Base-by-base conservation (phyloP, 2,329 filamentous ascomycete genomes). In the Juglanconis sp. region DNA sequence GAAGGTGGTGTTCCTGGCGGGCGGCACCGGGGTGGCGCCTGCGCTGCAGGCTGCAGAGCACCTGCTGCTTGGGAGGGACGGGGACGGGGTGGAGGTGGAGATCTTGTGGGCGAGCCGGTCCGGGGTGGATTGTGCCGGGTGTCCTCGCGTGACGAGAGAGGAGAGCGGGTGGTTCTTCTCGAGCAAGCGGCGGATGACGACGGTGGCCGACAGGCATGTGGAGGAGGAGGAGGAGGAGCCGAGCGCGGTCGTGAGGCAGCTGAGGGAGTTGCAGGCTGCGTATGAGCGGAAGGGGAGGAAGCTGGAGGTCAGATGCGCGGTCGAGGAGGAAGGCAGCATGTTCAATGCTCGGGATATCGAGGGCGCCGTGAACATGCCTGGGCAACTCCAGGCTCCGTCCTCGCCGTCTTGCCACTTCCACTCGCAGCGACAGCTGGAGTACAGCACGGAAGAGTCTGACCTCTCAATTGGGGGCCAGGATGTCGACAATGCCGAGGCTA, bases 1-100 rank as follows among this genome's bases (percentile, higher is more conserved):
- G 53, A 78, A 83, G 61, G 80, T 97, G 3, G 78, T 97, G 2
- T 96, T 98, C 69, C 77, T 98, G 30, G 95, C 93, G 1, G 95
- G 93, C 2, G 95, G 95, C 0, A 99, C 95, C 0, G 94, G 95
- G 1, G 90, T 99, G 67, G 92, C 92, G 15, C 91, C 94, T 0
- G 95, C 93, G 7, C 75, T 98, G 72, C 94, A 98, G 74, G 84
- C 89, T 46, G 90, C 87, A 1, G 77, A 87, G 63, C 84, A 85
- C 0, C 73, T 94, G 10, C 75, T 87, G n/a, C n/a, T n/a, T n/a
- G n/a, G n/a, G 62, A 58, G 63, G 15, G 62, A 65, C 6, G 62
- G 62, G 4, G 62, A 66, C 8, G 69, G 70, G n/a, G 75, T 78
- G 3, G 77, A 69, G 47, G 83, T 96, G 57, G 82, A 85, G 53